Percentiles rank a stretch among this genome's conserved stretches.
phyloP scores from a whole-genome alignment of 352 stramenopile genomes.

The Thraustochytrium striatum region DNA sequence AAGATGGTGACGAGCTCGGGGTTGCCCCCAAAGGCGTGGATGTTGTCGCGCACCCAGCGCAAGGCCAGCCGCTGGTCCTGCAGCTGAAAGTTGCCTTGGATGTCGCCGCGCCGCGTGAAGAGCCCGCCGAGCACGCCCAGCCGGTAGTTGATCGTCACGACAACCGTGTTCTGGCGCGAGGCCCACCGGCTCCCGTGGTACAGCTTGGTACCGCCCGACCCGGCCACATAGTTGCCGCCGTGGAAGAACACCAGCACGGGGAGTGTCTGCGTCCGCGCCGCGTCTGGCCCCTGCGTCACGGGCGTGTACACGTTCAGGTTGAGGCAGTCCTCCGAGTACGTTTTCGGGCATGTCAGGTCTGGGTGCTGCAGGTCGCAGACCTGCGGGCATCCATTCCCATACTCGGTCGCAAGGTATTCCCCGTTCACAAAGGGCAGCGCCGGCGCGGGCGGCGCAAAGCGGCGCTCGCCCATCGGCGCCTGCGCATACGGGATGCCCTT shows the following conservation, averaged over 20 bases:
- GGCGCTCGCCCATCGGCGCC: not conserved
- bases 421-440: not conserved
- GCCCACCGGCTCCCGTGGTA: constrained; percentile 19
- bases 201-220: not conserved
- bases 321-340: constrained; percentile 35
- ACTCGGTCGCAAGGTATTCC: not conserved
- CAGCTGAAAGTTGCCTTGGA: constrained; percentile 69
- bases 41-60: constrained; percentile 75
- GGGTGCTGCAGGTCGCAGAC: not conserved
- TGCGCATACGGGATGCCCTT: constrained; percentile 27
- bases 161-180: constrained; percentile 29
- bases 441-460: constrained; percentile 8
- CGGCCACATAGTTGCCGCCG: constrained; percentile 44
- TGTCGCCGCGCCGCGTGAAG: constrained; percentile 51
- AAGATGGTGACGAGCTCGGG: constrained; percentile 72
- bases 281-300: not conserved
- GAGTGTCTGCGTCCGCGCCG: not conserved
- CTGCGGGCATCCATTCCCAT: constrained; percentile 5
- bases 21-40: constrained; percentile 72
- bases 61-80: constrained; percentile 66
- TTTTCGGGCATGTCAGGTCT: not conserved
- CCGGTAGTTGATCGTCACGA: constrained; percentile 59
- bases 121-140: constrained; percentile 57
- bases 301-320: constrained; percentile 35
- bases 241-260: constrained; percentile 43